Percentiles rank a stretch among this genome's conserved stretches.
These are phyloP conservation scores for Talaromyces borbonicus DNA, from an alignment of 495 filamentous ascomycete genomes.

Conservation along the genomic window DNA sequence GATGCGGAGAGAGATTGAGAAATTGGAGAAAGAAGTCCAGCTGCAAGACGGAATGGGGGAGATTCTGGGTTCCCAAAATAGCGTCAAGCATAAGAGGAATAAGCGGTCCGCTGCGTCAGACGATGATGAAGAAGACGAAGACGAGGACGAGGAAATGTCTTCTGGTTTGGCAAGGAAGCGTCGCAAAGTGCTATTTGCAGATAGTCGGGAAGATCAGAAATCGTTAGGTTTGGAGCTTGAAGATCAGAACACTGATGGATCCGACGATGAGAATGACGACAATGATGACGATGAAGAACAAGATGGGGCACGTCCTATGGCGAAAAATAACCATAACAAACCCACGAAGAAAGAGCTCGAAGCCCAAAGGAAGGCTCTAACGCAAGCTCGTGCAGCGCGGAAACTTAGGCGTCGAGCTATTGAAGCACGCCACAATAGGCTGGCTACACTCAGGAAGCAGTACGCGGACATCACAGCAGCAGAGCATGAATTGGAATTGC, in stretches of 20 bases:
- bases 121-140: conserved; percentile 15
- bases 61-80: conserved; percentile 16
- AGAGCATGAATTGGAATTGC: conserved; percentile 67
- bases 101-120: conserved; percentile 12
- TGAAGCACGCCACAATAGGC: conserved; percentile 40
- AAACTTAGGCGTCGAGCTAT: conserved; percentile 41
- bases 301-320: conserved; percentile 16
- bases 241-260: conserved; percentile 9
- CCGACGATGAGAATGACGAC: conserved; percentile 17
- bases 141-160: conserved; percentile 19
- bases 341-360: conserved; percentile 28
- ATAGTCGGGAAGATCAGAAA: conserved; percentile 41
- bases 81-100: conserved; percentile 12
- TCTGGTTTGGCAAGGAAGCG: conserved; percentile 9
- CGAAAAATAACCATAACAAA: conserved; percentile 22
- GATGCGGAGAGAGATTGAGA: conserved; percentile 49
- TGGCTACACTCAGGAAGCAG: conserved; percentile 58
- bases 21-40: conserved; percentile 43
- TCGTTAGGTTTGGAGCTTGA: conserved; percentile 11
- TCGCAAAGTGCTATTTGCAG: conserved; percentile 48
- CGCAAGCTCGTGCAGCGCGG: conserved; percentile 30
- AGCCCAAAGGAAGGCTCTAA: conserved; percentile 30
- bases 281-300: conserved; percentile 25
- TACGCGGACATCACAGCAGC: conserved; percentile 60
- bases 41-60: conserved; percentile 28